These are phyloP conservation scores for Ophiostoma australiae DNA, from an alignment of 2,329 filamentous ascomycete species.

Conservation along the genomic window DNA sequence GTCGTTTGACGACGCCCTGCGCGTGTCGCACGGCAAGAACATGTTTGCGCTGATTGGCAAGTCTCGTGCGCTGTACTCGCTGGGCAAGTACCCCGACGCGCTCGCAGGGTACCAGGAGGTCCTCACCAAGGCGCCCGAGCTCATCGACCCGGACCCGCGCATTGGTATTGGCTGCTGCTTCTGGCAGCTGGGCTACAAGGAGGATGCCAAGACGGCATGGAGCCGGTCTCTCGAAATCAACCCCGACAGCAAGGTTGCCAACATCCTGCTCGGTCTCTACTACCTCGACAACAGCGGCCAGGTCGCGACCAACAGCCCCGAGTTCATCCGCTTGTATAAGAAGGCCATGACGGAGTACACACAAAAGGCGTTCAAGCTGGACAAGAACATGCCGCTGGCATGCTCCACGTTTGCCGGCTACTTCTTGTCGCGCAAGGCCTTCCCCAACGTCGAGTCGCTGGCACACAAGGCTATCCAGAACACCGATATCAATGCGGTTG, in stretches of 20 bases:
- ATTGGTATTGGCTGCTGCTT: slow-evolving; percentile 96
- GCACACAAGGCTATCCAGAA: slow-evolving; percentile 91
- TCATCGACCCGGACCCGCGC: slow-evolving; percentile 88
- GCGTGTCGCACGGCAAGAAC: slow-evolving; percentile 78
- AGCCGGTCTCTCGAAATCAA: slow-evolving; percentile 76
- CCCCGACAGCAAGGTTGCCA: slow-evolving; percentile 80
- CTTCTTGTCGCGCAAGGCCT: slow-evolving; percentile 77
- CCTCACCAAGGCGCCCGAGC: slow-evolving; percentile 74
- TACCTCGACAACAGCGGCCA: slow-evolving; percentile 83
- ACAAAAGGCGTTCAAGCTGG: slow-evolving; percentile 86
- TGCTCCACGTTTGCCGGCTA: slow-evolving; percentile 88
- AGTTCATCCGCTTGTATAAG: slow-evolving; percentile 81
- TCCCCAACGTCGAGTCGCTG: slow-evolving; percentile 75
- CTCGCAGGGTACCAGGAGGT: slow-evolving; percentile 82
- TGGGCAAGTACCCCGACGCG: slow-evolving; percentile 80
- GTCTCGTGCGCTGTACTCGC: slow-evolving; percentile 77
- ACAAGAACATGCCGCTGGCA: slow-evolving; percentile 84
- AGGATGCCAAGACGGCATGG: slow-evolving; percentile 88
- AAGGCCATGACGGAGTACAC: slow-evolving; percentile 93
- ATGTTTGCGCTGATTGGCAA: slow-evolving; percentile 90
- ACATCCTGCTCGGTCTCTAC: slow-evolving; percentile 83
- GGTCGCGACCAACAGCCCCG: slow-evolving; percentile 74
- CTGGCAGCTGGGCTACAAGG: slow-evolving; percentile 93
- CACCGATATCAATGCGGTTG: slow-evolving; percentile 93
- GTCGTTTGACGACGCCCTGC: slow-evolving; percentile 89